A percentile compares a stretch with the other conserved stretches of the same genome.
Evolutionary conservation across 192 early-diverging fungal genomes (phyloP).

Genomic region (Paraglomus occultum): DNA sequence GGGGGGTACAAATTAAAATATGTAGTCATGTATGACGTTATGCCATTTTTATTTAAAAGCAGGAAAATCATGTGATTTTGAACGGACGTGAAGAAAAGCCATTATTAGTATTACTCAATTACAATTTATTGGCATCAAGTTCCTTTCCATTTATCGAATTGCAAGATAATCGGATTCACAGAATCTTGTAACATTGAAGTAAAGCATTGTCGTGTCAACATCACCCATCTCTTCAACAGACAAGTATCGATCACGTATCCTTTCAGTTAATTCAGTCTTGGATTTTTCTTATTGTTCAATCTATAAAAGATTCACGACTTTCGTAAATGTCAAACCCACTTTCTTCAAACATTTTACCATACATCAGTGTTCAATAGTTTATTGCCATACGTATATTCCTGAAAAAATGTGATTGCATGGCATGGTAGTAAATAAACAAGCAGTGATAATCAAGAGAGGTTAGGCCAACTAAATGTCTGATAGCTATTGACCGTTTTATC

Average conservation of each 20-base stretch:
- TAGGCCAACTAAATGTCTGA: too few relatives aligned
- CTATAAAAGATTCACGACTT: not conserved
- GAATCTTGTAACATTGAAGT: too few relatives aligned
- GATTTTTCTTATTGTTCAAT: not conserved
- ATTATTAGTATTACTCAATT: too few relatives aligned
- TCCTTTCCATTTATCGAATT: too few relatives aligned
- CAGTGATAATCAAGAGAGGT: constrained; percentile 6
- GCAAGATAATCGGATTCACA: too few relatives aligned
- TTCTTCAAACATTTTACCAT: constrained; percentile 28
- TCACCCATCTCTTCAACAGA: constrained; percentile 8
- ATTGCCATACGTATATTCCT: constrained; percentile 8
- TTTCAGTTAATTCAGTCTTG: constrained; percentile 17
- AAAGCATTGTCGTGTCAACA: not conserved
- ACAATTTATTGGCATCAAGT: too few relatives aligned
- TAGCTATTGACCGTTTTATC: too few relatives aligned
- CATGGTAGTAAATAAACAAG: not conserved
- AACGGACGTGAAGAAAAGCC: too few relatives aligned
- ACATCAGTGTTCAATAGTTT: constrained; percentile 15
- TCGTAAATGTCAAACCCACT: constrained; percentile 26
- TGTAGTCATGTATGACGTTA: too few relatives aligned
- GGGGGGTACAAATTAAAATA: too few relatives aligned
- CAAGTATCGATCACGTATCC: constrained; percentile 11
- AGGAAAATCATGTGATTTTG: too few relatives aligned
- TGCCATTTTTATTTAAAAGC: too few relatives aligned
- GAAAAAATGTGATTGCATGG: constrained; percentile 16